Evolutionary conservation across 1,284 basidiomycete genomes (phyloP).

Genomic region (Malassezia dermatis): DNA sequence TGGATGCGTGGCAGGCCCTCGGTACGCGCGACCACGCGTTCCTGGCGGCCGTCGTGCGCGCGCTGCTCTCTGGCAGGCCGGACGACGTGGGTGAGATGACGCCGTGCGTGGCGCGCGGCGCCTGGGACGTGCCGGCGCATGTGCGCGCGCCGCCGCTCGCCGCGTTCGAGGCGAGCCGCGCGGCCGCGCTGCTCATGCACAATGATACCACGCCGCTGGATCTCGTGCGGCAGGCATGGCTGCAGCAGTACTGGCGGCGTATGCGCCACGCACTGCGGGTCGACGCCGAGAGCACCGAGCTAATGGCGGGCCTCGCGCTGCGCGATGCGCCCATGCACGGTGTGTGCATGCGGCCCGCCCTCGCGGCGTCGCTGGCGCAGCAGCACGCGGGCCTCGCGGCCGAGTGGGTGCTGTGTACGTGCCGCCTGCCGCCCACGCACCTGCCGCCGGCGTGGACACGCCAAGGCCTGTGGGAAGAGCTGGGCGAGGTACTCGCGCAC

Average conservation of each 20-base stretch:
- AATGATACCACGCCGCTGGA: not conserved
- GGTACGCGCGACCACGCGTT: not conserved
- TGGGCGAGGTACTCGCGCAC: slow-evolving; percentile 1
- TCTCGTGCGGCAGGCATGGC: not conserved
- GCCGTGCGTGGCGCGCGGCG: not conserved
- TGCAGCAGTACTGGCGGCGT: not conserved
- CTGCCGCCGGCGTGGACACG: not conserved
- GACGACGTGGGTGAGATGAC: not conserved
- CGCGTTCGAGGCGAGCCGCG: not conserved
- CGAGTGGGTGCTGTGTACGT: slow-evolving; percentile 1
- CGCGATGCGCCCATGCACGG: not conserved
- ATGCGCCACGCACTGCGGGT: not conserved
- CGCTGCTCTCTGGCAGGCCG: not conserved
- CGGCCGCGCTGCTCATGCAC: not conserved
- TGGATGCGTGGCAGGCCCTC: not conserved
- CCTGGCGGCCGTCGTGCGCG: not conserved
- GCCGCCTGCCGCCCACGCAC: not conserved
- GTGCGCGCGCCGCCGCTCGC: not conserved
- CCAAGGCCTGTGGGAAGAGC: slow-evolving; percentile 1
- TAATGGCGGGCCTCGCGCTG: not conserved
- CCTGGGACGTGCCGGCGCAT: not conserved
- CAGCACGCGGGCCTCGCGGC: slow-evolving; percentile 1
- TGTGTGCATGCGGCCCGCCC: not conserved
- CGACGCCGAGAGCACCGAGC: not conserved
- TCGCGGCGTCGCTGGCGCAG: not conserved